These are phyloP conservation scores for Elsinoe ampelina DNA, from an alignment of 2,329 filamentous ascomycete species.

Conservation along the genomic window DNA sequence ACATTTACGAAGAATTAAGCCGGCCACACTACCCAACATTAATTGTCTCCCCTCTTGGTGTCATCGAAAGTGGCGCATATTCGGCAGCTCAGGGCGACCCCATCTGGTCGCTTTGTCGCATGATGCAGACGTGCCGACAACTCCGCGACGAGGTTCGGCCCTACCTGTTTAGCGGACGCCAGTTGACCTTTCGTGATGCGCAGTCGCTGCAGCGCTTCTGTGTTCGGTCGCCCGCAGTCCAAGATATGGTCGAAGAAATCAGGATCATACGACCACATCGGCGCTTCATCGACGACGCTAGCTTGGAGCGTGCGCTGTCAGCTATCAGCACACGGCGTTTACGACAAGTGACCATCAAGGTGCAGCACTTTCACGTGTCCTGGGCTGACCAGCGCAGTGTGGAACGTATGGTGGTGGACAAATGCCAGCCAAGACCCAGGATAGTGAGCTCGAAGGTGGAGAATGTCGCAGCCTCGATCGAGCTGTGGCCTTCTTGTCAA, in stretches of 20 bases:
- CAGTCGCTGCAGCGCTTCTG: not conserved
- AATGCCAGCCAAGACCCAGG: not conserved
- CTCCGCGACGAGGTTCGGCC: not conserved
- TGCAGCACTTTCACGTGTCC: not conserved
- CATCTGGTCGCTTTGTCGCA: not conserved
- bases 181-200: not conserved
- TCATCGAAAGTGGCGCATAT: too few species aligned
- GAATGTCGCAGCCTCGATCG: not conserved
- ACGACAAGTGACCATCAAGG: not conserved
- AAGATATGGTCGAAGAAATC: not conserved
- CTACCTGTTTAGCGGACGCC: not conserved
- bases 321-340: not conserved
- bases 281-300: not conserved
- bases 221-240: not conserved
- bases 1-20: too few species aligned
- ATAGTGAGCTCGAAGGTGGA: not conserved
- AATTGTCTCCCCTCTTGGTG: too few species aligned
- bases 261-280: not conserved
- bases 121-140: not conserved
- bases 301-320: not conserved
- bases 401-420: not conserved
- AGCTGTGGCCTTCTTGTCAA: not conserved
- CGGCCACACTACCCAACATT: too few species aligned
- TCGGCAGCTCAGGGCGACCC: too few species aligned
- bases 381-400: not conserved